These are phyloP conservation scores for Hypoxylon crocopeplum DNA, from an alignment of 495 filamentous ascomycete species.

Conservation along the genomic window DNA sequence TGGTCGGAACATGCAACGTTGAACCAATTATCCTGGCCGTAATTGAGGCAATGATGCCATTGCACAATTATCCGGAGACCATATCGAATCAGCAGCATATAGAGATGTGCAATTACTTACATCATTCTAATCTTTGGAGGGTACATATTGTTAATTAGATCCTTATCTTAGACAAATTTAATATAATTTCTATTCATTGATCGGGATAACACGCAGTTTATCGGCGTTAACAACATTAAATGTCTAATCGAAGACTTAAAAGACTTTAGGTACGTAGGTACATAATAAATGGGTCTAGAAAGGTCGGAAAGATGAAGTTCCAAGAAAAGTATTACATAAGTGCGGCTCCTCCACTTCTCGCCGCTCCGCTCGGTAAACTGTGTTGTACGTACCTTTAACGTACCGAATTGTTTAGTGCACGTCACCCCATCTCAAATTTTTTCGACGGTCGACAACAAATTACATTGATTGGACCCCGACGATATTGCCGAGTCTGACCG, in stretches of 20 bases:
- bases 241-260: no score
- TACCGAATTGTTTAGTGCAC: slow-evolving; percentile 4
- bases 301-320: no score
- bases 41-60: slow-evolving; percentile 1
- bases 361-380: no score
- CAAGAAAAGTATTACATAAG: slow-evolving; percentile 37
- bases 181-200: no score
- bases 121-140: not conserved
- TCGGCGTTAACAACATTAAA: no score
- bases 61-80: slow-evolving; percentile 4
- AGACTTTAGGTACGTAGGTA: no score
- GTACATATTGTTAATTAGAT: no score
- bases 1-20: not conserved
- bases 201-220: no score
- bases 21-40: not conserved
- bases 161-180: no score
- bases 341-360: slow-evolving; percentile 8
- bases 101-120: not conserved
- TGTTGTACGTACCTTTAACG: no score
- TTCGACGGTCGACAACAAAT: not conserved
- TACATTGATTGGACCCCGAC: slow-evolving; percentile 17
- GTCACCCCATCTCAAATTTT: slow-evolving; percentile 29
- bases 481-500: slow-evolving; percentile 41
- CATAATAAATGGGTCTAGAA: not conserved
- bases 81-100: not conserved